phyloP scores from a whole-genome alignment of 768 basidiomycete species.

The Leccinum subtestaceum region DNA sequence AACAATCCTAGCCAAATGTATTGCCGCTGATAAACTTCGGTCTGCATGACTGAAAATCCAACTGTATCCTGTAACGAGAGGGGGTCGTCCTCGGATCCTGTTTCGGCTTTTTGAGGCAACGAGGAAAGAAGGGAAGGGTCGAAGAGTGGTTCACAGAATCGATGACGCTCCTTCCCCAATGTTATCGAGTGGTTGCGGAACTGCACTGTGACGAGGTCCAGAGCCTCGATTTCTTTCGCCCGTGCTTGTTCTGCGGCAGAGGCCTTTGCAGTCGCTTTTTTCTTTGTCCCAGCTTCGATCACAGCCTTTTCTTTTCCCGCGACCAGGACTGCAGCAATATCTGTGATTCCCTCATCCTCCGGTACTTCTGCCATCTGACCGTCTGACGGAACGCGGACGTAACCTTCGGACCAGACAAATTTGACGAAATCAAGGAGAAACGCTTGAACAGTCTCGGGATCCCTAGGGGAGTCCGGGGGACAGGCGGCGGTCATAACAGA shows the following conservation, averaged over 20 bases:
- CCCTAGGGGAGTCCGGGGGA: constrained; percentile 47
- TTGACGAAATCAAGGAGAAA: constrained; percentile 63
- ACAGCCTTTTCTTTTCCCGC: constrained; percentile 90
- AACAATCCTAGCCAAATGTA: constrained; percentile 78
- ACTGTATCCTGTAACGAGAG: constrained; percentile 66
- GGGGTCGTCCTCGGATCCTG: constrained; percentile 15
- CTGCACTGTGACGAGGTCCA: constrained; percentile 76
- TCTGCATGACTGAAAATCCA: constrained; percentile 56
- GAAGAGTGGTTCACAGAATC: constrained; percentile 89
- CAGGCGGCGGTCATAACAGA: constrained; percentile 57
- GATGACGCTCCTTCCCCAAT: constrained; percentile 83
- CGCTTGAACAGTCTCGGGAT: constrained; percentile 45
- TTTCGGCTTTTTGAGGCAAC: constrained; percentile 28
- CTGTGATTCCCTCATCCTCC: constrained; percentile 84
- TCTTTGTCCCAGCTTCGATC: constrained; percentile 82
- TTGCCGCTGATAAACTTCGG: constrained; percentile 64
- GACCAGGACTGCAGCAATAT: constrained; percentile 86
- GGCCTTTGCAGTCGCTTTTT: constrained; percentile 66
- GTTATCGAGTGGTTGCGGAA: constrained; percentile 72
- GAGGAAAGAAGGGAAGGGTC: constrained; percentile 59
- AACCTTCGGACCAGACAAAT: constrained; percentile 60
- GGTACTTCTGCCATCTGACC: constrained; percentile 59
- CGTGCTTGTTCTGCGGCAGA: constrained; percentile 79
- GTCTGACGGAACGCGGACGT: constrained; percentile 70
- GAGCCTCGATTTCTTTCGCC: constrained; percentile 76